Percentiles rank a stretch among this genome's conserved stretches.
Evolutionary conservation across 345 rosid genomes (phyloP).

Genomic region (Capsella bursapastoris): DNA sequence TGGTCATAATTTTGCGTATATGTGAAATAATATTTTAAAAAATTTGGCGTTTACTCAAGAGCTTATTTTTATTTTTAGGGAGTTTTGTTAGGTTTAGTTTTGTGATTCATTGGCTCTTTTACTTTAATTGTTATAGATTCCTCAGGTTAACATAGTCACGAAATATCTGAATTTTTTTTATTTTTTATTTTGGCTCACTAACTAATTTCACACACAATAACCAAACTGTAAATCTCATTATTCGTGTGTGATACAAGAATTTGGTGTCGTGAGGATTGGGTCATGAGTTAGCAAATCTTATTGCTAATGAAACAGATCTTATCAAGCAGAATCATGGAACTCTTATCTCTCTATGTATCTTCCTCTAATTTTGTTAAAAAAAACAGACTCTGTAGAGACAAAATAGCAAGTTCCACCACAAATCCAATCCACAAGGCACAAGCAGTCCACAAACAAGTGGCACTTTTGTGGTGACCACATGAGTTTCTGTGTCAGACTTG

Average conservation of each 20-base stretch:
- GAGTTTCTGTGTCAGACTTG: constrained; percentile 47
- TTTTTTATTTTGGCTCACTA: not conserved
- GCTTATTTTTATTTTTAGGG: not conserved
- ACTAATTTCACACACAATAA: not conserved
- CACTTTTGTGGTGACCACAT: constrained; percentile 45
- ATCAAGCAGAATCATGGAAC: not conserved
- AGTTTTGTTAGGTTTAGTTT: not conserved
- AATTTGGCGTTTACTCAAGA: not conserved
- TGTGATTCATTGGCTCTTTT: not conserved
- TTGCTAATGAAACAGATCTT: not conserved
- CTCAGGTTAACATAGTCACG: not conserved
- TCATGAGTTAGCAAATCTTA: not conserved
- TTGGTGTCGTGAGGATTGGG: not conserved
- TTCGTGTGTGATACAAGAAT: not conserved
- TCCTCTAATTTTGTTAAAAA: constrained; percentile 57
- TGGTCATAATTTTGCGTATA: not conserved
- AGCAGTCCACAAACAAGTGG: constrained; percentile 26
- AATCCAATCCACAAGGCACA: constrained; percentile 57
- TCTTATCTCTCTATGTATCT: constrained; percentile 6
- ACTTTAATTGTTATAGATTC: not conserved
- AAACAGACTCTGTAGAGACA: constrained; percentile 61
- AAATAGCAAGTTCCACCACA: constrained; percentile 38
- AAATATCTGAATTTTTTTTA: not conserved
- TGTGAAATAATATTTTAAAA: not conserved
- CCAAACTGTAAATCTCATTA: constrained; percentile 8